Evolutionary conservation across 2,329 filamentous ascomycete species (phyloP).

Genomic region (Hypomyces rosellus): DNA sequence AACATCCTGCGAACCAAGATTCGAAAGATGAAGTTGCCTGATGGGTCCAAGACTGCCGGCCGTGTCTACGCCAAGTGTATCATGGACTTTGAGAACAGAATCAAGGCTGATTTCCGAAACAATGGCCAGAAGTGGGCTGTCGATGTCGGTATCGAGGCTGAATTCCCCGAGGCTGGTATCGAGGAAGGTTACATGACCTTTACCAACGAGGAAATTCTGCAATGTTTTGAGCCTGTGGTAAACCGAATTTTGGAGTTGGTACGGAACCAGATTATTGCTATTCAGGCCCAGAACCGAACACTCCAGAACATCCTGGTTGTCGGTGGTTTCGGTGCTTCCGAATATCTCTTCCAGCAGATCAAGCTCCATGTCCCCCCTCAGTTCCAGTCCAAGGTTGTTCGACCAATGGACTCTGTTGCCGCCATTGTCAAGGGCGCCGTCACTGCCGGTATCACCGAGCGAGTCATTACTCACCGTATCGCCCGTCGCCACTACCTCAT

Average conservation of each 20-base stretch:
- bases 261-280: constrained; percentile 96
- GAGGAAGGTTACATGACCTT: constrained; percentile 99
- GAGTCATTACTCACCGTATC: constrained; percentile 93
- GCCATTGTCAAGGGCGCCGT: constrained; percentile 98
- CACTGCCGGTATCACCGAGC: constrained; percentile 94
- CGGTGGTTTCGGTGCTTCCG: constrained; percentile 94
- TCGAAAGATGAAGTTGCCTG: constrained; percentile 96
- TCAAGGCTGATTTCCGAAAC: constrained; percentile 99
- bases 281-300: constrained; percentile 90
- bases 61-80: constrained; percentile 99
- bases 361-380: constrained; percentile 97
- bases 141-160: constrained; percentile 95
- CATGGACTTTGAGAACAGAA: constrained; percentile 99
- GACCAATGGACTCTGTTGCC: constrained; percentile 97
- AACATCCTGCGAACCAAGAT: constrained; percentile 98
- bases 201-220: constrained; percentile 96
- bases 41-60: constrained; percentile 94
- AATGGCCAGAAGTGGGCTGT: constrained; percentile 99
- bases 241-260: constrained; percentile 95
- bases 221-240: constrained; percentile 97
- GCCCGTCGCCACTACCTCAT: constrained; percentile 97
- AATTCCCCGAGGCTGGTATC: constrained; percentile 95
- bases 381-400: constrained; percentile 96
- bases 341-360: constrained; percentile 99
- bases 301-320: constrained; percentile 96